phyloP scores from a whole-genome alignment of 495 filamentous ascomycete species.

The Talaromyces ruber region DNA sequence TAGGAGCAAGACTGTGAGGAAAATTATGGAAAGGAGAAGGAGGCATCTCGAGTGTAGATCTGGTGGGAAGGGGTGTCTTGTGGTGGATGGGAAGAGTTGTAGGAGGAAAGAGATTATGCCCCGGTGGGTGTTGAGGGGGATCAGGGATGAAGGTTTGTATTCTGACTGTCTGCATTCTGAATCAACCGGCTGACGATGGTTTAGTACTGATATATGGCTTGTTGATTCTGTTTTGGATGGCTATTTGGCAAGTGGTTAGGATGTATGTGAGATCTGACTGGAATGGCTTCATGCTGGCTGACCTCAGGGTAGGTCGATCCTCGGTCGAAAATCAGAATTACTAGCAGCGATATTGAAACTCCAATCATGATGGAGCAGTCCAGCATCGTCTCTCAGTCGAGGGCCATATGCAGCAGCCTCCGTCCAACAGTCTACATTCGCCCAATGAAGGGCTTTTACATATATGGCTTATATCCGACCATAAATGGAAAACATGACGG shows the following conservation, averaged over 20 bases:
- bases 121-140: constrained; percentile 17
- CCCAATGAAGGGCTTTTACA: neutral
- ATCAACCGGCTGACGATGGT: neutral
- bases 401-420: too few relatives aligned
- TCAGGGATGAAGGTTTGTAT: neutral
- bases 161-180: neutral
- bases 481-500: too few relatives aligned
- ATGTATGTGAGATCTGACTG: neutral
- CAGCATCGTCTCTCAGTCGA: too few relatives aligned
- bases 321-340: neutral
- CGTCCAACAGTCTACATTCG: neutral
- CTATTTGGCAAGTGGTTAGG: neutral
- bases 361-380: neutral
- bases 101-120: constrained; percentile 21
- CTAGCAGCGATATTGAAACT: neutral
- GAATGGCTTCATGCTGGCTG: neutral
- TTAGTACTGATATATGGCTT: neutral
- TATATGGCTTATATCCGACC: neutral
- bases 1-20: constrained; percentile 24
- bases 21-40: constrained; percentile 34
- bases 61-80: constrained; percentile 21
- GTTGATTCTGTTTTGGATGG: neutral
- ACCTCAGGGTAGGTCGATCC: neutral
- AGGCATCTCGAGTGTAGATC: constrained; percentile 31
- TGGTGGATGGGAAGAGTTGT: constrained; percentile 29